Conservation (phyloP, 2,329 filamentous ascomycete genomes). For the Grosmannia clavigera region DNA sequence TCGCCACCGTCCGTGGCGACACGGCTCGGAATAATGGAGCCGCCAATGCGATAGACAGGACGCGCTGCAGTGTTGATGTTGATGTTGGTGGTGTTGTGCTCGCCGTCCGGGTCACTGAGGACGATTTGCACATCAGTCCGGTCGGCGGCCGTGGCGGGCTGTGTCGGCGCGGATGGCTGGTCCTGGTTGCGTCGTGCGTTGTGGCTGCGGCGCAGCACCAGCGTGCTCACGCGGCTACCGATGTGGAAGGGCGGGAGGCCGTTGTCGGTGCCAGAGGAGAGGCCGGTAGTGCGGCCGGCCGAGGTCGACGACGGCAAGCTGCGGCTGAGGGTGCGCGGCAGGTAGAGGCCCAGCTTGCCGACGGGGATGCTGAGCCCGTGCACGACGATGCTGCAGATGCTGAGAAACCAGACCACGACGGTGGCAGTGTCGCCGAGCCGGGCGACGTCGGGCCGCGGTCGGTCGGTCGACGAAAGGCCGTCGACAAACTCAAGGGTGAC, state of each 20-base stretch:
- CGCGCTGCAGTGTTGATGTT: too few species aligned
- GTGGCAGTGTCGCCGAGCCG: constrained; percentile 53
- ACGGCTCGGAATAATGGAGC: constrained; percentile 21
- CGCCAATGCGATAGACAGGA: constrained; percentile 28
- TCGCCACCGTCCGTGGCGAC: neutral
- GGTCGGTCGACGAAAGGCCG: constrained; percentile 47
- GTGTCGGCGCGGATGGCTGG: too few species aligned
- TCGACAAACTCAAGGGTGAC: constrained; percentile 64
- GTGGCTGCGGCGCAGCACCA: constrained; percentile 13
- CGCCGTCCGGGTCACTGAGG: neutral
- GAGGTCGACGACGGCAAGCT: constrained; percentile 16
- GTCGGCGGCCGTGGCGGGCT: neutral
- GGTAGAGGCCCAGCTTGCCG: constrained; percentile 50
- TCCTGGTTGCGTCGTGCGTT: neutral
- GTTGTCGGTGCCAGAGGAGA: constrained; percentile 2
- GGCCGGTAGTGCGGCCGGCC: neutral
- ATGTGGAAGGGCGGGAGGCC: constrained; percentile 14
- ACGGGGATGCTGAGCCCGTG: constrained; percentile 75
- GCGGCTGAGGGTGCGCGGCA: constrained; percentile 50
- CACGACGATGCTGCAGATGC: constrained; percentile 72
- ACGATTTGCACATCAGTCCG: neutral
- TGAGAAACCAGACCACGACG: constrained; percentile 76
- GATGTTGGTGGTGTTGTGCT: constrained; percentile 2
- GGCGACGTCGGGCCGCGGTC: constrained; percentile 51
- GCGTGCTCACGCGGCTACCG: constrained; percentile 18